These are phyloP conservation scores for Buxus sempervirens DNA, from an alignment of 164 flowering plant genomes.

Conservation along the genomic window DNA sequence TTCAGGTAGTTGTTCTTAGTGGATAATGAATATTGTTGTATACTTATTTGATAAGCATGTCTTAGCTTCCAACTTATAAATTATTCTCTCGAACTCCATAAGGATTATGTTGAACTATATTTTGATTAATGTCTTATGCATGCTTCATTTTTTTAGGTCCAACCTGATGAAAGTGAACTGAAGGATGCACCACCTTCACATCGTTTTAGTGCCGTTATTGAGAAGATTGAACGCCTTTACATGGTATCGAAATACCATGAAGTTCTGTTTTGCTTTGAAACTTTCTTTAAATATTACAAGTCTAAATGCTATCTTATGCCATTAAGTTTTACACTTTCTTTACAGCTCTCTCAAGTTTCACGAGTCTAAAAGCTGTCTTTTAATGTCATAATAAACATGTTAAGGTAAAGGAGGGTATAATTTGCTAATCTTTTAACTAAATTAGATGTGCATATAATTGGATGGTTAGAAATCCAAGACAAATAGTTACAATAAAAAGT, in stretches of 20 bases:
- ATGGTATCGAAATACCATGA: constrained; percentile 43
- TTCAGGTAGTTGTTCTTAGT: not conserved
- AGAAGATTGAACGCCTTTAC: constrained; percentile 94
- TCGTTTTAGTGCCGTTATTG: constrained; percentile 92
- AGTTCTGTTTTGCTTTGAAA: not conserved
- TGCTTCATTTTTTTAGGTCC: constrained; percentile 30
- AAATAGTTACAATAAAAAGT: too few species aligned
- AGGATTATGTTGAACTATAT: not conserved
- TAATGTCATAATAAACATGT: not conserved
- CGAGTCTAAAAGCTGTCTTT: too few species aligned
- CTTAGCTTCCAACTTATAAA: not conserved
- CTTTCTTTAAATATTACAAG: not conserved
- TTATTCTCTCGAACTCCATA: not conserved
- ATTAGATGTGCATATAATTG: not conserved
- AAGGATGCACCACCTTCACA: constrained; percentile 63
- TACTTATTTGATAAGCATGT: not conserved
- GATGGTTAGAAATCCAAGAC: too few species aligned
- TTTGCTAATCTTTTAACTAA: constrained; percentile 8
- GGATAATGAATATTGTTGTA: too few species aligned
- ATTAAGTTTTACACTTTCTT: not conserved
- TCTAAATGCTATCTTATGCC: too few species aligned
- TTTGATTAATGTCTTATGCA: not conserved
- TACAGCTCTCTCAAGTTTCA: not conserved
- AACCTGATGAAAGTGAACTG: constrained; percentile 40
- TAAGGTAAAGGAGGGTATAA: not conserved